Conservation (phyloP, 148 eudicot genomes). For the Limonium bicolor region DNA sequence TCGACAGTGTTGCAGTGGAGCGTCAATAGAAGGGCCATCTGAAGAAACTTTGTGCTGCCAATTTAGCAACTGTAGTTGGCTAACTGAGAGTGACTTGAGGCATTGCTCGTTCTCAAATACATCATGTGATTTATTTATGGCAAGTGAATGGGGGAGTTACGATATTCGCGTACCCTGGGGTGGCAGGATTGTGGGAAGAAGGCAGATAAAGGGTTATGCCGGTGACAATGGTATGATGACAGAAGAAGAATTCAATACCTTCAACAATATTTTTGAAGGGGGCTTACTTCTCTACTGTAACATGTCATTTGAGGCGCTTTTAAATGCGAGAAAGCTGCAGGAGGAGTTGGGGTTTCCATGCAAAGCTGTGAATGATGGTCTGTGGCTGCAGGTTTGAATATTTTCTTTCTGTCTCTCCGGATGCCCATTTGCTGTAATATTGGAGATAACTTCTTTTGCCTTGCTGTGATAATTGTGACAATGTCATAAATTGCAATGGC, state of each 20-base stretch:
- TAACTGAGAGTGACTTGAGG: constrained; percentile 43
- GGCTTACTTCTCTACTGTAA: constrained; percentile 86
- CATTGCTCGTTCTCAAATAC: constrained; percentile 29
- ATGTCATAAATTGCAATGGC: too few relatives aligned
- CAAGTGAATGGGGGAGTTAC: constrained; percentile 63
- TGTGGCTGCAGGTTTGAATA: constrained; percentile 91
- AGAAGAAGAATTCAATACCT: constrained; percentile 72
- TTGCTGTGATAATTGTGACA: too few relatives aligned
- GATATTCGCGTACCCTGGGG: constrained; percentile 66
- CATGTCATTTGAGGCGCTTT: constrained; percentile 93
- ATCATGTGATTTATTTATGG: constrained; percentile 40
- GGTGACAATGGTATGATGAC: constrained; percentile 37
- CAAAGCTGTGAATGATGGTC: constrained; percentile 93
- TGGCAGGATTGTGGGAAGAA: constrained; percentile 77
- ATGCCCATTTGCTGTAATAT: too few relatives aligned
- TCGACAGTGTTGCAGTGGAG: constrained; percentile 29
- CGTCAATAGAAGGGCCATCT: constrained; percentile 77
- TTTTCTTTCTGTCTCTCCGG: too few relatives aligned
- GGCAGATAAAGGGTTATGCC: constrained; percentile 44
- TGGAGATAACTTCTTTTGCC: too few relatives aligned
- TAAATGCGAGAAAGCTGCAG: constrained; percentile 91
- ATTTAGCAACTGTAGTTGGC: constrained; percentile 53
- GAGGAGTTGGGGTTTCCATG: constrained; percentile 97
- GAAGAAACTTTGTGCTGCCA: constrained; percentile 80
- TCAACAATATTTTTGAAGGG: constrained; percentile 87